phyloP scores from a whole-genome alignment of 2,329 filamentous ascomycete species.

The Fusarium denticulatum region DNA sequence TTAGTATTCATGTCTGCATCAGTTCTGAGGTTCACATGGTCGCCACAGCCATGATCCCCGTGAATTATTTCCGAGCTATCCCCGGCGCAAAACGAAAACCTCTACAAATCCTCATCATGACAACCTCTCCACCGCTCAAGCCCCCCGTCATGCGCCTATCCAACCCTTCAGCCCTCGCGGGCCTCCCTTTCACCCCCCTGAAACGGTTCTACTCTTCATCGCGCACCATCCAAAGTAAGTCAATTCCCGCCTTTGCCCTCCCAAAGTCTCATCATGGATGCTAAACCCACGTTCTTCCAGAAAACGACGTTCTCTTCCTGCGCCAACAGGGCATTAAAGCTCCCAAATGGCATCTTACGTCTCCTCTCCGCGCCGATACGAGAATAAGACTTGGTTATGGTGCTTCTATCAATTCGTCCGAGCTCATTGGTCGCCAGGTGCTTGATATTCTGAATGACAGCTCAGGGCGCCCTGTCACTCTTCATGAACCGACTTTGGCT shows the following conservation, averaged over 20 bases:
- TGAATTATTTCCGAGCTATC: constrained; percentile 36
- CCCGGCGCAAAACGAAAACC: constrained; percentile 36
- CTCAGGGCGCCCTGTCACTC: constrained; percentile 60
- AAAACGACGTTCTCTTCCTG: constrained; percentile 54
- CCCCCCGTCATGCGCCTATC: constrained; percentile 27
- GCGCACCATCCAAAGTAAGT: constrained; percentile 43
- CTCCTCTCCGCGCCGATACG: constrained; percentile 46
- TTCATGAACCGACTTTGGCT: constrained; percentile 74
- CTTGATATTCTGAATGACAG: constrained; percentile 68
- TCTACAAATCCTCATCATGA: constrained; percentile 28
- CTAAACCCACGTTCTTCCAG: constrained; percentile 38
- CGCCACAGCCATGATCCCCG: background rate
- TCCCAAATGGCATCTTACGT: constrained; percentile 52
- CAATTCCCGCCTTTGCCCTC: background rate
- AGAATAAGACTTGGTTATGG: constrained; percentile 54
- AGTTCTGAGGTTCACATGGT: background rate
- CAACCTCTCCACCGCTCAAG: constrained; percentile 1
- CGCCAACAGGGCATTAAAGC: constrained; percentile 50
- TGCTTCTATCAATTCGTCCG: constrained; percentile 58
- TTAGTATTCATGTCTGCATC: background rate
- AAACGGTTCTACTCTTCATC: constrained; percentile 42
- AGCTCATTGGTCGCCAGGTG: constrained; percentile 71
- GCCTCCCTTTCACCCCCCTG: background rate
- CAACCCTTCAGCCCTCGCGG: background rate
- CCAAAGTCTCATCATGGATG: constrained; percentile 2